These are phyloP conservation scores for Colletotrichum endophyticum DNA, from an alignment of 2,329 filamentous ascomycete genomes.

Conservation along the genomic window DNA sequence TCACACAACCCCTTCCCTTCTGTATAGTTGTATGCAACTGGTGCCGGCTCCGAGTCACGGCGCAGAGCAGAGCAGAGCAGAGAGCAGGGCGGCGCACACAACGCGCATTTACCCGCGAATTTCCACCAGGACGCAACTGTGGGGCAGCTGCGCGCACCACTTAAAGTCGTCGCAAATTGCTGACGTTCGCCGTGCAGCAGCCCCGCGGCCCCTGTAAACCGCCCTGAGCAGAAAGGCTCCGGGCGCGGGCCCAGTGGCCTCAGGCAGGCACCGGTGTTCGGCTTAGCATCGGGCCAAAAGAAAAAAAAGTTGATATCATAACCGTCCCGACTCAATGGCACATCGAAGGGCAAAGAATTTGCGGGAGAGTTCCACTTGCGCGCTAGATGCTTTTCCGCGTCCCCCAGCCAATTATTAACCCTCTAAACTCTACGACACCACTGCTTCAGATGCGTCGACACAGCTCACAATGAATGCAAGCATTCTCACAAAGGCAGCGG, in stretches of 20 bases:
- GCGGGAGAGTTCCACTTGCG: slow-evolving; percentile 21
- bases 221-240: not conserved
- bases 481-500: slow-evolving; percentile 50
- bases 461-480: slow-evolving; percentile 50
- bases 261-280: slow-evolving; percentile 9
- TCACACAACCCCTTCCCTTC: not conserved
- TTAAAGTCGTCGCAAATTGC: slow-evolving; percentile 15
- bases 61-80: not conserved
- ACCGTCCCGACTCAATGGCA: not conserved
- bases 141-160: slow-evolving; percentile 13
- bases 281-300: slow-evolving; percentile 17
- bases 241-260: not conserved
- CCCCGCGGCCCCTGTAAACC: not conserved
- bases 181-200: slow-evolving; percentile 7
- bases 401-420: slow-evolving; percentile 7
- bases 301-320: slow-evolving; percentile 22
- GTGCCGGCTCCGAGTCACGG: not conserved
- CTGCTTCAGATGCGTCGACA: slow-evolving; percentile 16
- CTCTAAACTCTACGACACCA: slow-evolving; percentile 1
- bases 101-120: slow-evolving; percentile 13
- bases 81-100: not conserved
- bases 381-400: slow-evolving; percentile 8
- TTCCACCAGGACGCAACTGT: slow-evolving; percentile 1
- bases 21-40: not conserved
- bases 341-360: slow-evolving; percentile 31